Evolutionary conservation across 2,329 filamentous ascomycete genomes (phyloP), one percentile per base, ranked within the genome.

Genomic region (Davidsoniella virescens): DNA sequence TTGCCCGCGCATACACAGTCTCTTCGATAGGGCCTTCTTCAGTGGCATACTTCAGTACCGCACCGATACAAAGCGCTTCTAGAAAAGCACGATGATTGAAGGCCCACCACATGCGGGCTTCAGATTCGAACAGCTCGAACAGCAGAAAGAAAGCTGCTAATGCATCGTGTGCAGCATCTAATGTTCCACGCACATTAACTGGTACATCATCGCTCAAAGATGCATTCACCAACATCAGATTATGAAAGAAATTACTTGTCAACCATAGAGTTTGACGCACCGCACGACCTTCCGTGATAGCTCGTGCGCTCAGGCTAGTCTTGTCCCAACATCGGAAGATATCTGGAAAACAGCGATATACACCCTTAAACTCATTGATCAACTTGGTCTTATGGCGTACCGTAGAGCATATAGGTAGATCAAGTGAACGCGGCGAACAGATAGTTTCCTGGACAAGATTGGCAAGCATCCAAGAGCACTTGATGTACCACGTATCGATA

Each of bases 31-130:
- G 70, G 8, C 66, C 64, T 54, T 73, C 69, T 38, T 65, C 67
- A 2, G 63, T 59, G 17, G 69, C 67, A 59, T 79, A 74, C 39
- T 70, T 66, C 52, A 82, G 61, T 20, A 80, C 70, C 54, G 72
- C 73, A 18, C 76, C 75, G 44, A 83, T 84, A 63, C 76, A 84
- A 59, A 80, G 62, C 29, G 81, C 81, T 66, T 88, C 84, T 48
- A 88, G 70, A 59, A 88, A 88, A 0, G 84, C 84, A 1, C 84
- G 70, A 60, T 88, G 84, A 61, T 87, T 84, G 56, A 87, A 86
- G 0, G 86, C 82, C 84, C 84, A 90, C 84, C 84, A 88, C 1
- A 87, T 83, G 12, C 79, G 73, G 1, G 82, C 82, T 65, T 90
- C 84, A 14, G 69, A 68, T 56, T 81, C 76, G 54, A 87, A 78